These are phyloP conservation scores for Exophiala alcalophila DNA, from an alignment of 2,329 filamentous ascomycete genomes.

Conservation along the genomic window DNA sequence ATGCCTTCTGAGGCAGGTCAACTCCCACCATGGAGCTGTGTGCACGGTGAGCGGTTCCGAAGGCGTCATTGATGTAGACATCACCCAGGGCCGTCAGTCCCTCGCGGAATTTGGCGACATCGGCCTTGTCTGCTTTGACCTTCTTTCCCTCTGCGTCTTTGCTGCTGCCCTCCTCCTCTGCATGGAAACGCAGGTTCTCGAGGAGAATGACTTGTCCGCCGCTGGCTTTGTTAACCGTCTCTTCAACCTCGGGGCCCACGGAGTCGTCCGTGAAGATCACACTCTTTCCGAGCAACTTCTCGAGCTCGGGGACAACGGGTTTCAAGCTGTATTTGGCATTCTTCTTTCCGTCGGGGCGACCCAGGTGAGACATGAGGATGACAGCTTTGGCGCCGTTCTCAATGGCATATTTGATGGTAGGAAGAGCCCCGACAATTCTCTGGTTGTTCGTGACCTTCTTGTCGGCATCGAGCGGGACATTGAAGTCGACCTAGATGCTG, in stretches of 20 bases:
- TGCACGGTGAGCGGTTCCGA: conserved; percentile 95
- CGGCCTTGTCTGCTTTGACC: conserved; percentile 91
- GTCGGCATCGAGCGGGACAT: conserved; percentile 89
- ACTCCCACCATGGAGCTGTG: conserved; percentile 99
- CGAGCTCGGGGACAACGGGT: conserved; percentile 85
- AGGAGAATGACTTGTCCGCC: conserved; percentile 83
- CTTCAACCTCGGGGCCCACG: conserved; percentile 86
- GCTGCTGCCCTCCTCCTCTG: conserved; percentile 94
- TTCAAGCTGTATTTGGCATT: conserved; percentile 94
- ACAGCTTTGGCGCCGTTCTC: conserved; percentile 89
- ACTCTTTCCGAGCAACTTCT: conserved; percentile 80
- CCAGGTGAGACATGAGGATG: conserved; percentile 96
- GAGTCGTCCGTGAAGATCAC: conserved; percentile 89
- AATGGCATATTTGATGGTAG: conserved; percentile 91
- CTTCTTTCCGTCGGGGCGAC: conserved; percentile 83
- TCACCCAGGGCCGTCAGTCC: conserved; percentile 91
- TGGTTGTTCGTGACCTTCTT: conserved; percentile 98
- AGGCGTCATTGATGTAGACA: conserved; percentile 97
- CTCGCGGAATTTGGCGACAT: conserved; percentile 92
- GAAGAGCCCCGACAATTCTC: conserved; percentile 92
- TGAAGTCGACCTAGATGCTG: conserved; percentile 84
- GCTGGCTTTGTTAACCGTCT: conserved; percentile 76
- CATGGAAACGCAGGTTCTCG: conserved; percentile 97
- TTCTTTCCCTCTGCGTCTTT: conserved; percentile 96
- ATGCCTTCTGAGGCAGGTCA: conserved; percentile 91